Evolutionary conservation across 2,329 filamentous ascomycete genomes (phyloP).

Genomic region (Trichophyton rubrum): DNA sequence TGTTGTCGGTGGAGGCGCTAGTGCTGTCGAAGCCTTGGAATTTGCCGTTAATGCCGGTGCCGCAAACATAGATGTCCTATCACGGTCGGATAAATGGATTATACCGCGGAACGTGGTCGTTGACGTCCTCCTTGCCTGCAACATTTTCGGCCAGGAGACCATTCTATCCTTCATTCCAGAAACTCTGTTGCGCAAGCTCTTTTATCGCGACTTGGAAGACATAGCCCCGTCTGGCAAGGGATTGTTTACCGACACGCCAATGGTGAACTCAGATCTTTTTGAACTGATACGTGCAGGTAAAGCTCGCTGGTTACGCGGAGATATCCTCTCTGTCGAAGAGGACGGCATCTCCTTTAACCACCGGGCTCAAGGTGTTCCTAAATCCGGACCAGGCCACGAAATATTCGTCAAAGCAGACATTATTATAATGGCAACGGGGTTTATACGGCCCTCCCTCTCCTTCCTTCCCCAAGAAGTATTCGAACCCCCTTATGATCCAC

Average conservation of each 20-base stretch:
- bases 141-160: slow-evolving; percentile 68
- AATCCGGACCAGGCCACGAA: slow-evolving; percentile 58
- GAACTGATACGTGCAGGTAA: slow-evolving; percentile 58
- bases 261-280: slow-evolving; percentile 76
- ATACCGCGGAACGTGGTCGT: slow-evolving; percentile 68
- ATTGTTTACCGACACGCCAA: slow-evolving; percentile 72
- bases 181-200: slow-evolving; percentile 58
- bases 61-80: slow-evolving; percentile 56
- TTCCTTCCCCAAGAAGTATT: slow-evolving; percentile 68
- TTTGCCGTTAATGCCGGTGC: slow-evolving; percentile 59
- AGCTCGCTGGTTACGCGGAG: slow-evolving; percentile 69
- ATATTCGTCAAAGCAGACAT: slow-evolving; percentile 59
- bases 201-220: slow-evolving; percentile 69
- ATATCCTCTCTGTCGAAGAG: slow-evolving; percentile 55
- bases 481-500: slow-evolving; percentile 58
- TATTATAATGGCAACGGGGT: slow-evolving; percentile 74
- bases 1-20: slow-evolving; percentile 67
- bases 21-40: slow-evolving; percentile 70
- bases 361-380: slow-evolving; percentile 58
- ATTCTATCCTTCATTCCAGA: slow-evolving; percentile 67
- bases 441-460: slow-evolving; percentile 56
- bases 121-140: slow-evolving; percentile 60
- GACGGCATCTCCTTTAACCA: slow-evolving; percentile 58
- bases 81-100: slow-evolving; percentile 75
- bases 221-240: slow-evolving; percentile 58